Conservation (phyloP, 768 basidiomycete genomes). For the Tylopilus sp. region DNA sequence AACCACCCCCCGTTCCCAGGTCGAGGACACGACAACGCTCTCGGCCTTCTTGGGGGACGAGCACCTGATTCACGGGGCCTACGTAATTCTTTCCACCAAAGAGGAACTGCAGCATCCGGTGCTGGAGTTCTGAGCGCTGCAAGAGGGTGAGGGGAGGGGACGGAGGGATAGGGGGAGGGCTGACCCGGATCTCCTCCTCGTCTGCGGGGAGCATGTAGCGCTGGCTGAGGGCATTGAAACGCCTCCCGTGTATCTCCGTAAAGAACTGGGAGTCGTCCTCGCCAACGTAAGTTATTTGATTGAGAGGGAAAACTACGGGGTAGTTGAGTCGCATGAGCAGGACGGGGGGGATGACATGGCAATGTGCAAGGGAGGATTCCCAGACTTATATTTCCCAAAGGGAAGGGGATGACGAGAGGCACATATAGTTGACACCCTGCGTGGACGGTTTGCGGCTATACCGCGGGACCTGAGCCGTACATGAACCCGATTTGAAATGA, state of each 20-base stretch:
- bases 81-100: conserved; percentile 62
- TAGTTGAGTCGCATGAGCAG: conserved; percentile 28
- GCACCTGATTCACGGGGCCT: conserved; percentile 57
- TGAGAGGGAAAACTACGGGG: conserved; percentile 33
- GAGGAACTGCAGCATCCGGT: conserved; percentile 65
- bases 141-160: conserved; percentile 1
- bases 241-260: conserved; percentile 48
- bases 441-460: conserved; percentile 29
- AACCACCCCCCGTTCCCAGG: conserved; percentile 64
- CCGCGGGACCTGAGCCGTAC: conserved; percentile 30
- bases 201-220: conserved; percentile 66
- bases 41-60: conserved; percentile 36
- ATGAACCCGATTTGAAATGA: conserved; percentile 28
- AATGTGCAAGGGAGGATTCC: conserved; percentile 3
- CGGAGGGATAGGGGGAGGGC: not conserved
- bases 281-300: conserved; percentile 37
- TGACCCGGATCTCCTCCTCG: conserved; percentile 60
- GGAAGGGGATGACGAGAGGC: conserved; percentile 32
- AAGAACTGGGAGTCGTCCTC: conserved; percentile 53
- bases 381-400: conserved; percentile 30
- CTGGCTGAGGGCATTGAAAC: conserved; percentile 51
- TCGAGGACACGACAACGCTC: conserved; percentile 50
- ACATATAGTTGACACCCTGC: conserved; percentile 18
- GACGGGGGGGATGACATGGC: conserved; percentile 23
- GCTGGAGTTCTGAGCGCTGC: conserved; percentile 61